Percentiles rank a stretch among this genome's conserved stretches.
Evolutionary conservation across 2,329 filamentous ascomycete genomes (phyloP).

Genomic region (Trematosphaeria pertusa): DNA sequence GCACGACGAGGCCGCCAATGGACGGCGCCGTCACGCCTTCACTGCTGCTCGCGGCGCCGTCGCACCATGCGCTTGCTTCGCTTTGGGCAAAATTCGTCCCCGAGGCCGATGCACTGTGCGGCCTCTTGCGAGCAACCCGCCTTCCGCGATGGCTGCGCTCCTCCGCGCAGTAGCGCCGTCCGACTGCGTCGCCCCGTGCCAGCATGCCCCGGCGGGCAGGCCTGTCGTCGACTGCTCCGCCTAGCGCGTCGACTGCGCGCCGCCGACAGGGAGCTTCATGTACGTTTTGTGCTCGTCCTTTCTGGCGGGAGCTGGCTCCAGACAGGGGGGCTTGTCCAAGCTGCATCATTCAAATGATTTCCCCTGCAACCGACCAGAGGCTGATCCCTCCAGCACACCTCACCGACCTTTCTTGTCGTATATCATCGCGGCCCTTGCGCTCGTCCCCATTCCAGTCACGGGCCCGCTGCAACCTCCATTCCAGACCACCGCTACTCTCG

Average conservation of each 20-base stretch:
- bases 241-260: constrained; percentile 21
- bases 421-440: constrained; percentile 38
- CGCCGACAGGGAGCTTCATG: constrained; percentile 1
- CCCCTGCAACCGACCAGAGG: constrained; percentile 32
- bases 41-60: constrained; percentile 24
- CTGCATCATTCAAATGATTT: constrained; percentile 32
- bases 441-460: constrained; percentile 25
- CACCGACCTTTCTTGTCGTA: constrained; percentile 45
- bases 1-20: constrained; percentile 22
- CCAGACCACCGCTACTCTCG: constrained; percentile 20
- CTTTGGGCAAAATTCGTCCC: constrained; percentile 19
- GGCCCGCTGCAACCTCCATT: constrained; percentile 23
- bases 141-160: constrained; percentile 39
- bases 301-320: constrained; percentile 35
- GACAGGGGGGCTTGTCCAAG: constrained; percentile 23
- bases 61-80: constrained; percentile 31
- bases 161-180: constrained; percentile 32
- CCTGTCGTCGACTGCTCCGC: constrained; percentile 10
- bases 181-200: constrained; percentile 13
- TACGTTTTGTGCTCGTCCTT: constrained; percentile 19
- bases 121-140: constrained; percentile 27
- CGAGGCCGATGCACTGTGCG: constrained; percentile 22
- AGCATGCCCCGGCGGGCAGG: constrained; percentile 18
- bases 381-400: constrained; percentile 30
- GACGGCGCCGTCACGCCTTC: constrained; percentile 23